These are phyloP conservation scores for Volvox africanus DNA, from an alignment of 139 green algal genomes.

Conservation along the genomic window DNA sequence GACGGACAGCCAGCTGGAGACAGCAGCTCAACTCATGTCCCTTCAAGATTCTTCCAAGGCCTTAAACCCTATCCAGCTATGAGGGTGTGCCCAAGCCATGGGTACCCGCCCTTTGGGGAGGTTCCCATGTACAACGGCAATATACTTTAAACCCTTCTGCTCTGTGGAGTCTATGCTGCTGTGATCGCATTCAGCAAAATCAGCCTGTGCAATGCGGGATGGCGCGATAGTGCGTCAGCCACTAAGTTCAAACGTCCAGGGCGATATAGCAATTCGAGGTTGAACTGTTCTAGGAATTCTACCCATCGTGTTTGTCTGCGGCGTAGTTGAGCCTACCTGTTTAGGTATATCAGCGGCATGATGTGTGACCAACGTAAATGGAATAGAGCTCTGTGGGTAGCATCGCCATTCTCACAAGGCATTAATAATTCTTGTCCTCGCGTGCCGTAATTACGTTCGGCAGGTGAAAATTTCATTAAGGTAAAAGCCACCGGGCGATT, in stretches of 20 bases:
- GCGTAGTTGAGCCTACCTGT: not conserved
- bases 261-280: constrained; percentile 1
- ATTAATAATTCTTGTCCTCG: constrained; percentile 1
- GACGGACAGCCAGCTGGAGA: no score
- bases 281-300: constrained; percentile 4
- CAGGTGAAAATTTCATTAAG: not conserved
- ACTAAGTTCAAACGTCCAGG: constrained; percentile 24
- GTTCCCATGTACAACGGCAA: no score
- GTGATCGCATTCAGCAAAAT: no score
- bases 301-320: constrained; percentile 9
- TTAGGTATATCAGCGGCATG: not conserved
- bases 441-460: constrained; percentile 10
- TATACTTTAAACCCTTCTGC: no score
- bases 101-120: no score
- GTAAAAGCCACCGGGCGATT: not conserved
- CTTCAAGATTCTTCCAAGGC: no score
- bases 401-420: constrained; percentile 1
- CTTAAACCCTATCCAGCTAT: no score
- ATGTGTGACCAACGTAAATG: not conserved
- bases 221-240: not conserved
- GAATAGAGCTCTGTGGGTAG: not conserved
- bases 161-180: no score
- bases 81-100: no score
- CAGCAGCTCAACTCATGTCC: no score
- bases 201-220: no score